Evolutionary conservation across 768 basidiomycete species (phyloP), one percentile per base, ranked within the genome.

Genomic region (Dendrothele bispora): DNA sequence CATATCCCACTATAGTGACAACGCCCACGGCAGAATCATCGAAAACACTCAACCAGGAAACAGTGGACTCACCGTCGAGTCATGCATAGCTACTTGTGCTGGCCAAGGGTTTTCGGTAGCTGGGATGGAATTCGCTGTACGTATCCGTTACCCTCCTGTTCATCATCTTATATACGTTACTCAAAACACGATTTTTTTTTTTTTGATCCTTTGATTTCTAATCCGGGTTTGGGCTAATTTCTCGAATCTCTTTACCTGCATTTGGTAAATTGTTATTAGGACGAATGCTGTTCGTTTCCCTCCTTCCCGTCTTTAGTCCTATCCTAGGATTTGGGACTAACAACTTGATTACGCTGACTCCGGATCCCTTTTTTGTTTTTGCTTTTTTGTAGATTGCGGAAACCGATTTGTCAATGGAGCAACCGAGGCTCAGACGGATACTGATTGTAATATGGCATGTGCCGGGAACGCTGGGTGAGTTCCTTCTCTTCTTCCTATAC

Each of bases 371-470:
- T n/a, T n/a, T n/a, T n/a, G n/a, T n/a, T n/a, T n/a, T n/a, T n/a
- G n/a, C n/a, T n/a, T n/a, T n/a, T n/a, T n/a, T 10, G n/a, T 50
- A 88, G 86, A 82, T 66, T 94, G 91, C 54, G 88, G 87, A 3
- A 74, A 89, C 58, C 65, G 70, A 10, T 67, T 91, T 38, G 68
- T 82, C 11, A 72, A 78, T 25, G 85, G 84, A 7, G 88, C 86
- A 1, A 78, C 74, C 1, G 40, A 56, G 14, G 77, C 75, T 0
- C n/a, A n/a, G n/a, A 51, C 69, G 1, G 74, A 76, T 1, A 62
- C 68, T 3, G 73, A 74, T 28, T 95, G 92, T 59, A 80, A 77
- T 60, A 88, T 86, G 85, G 74, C 71, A 0, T 95, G 92, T 51
- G 75, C 75, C 15, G 92, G 89, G 20, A 84, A 82, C 49, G 32